Conservation (phyloP, 805 yeast genomes). For the Clavispora asparagi region DNA sequence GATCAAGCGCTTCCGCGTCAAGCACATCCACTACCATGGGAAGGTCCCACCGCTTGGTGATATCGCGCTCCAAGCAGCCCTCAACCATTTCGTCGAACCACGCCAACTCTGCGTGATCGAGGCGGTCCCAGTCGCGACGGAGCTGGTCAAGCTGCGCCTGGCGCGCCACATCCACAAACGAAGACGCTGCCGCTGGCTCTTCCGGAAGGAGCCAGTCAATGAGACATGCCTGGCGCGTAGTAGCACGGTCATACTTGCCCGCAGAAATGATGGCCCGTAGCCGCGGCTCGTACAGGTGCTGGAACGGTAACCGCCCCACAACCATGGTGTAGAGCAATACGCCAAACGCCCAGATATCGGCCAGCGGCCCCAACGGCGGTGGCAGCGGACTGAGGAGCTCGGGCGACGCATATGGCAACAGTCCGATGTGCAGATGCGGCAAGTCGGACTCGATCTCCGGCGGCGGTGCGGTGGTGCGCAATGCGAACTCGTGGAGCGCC, state of each 20-base stretch:
- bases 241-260: constrained; percentile 52
- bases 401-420: constrained; percentile 90
- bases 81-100: constrained; percentile 34
- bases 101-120: constrained; percentile 16
- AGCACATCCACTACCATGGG: constrained; percentile 24
- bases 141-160: constrained; percentile 6
- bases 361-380: constrained; percentile 55
- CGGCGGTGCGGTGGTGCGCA: constrained; percentile 7
- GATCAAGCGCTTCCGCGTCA: neutral
- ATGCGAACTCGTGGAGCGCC: constrained; percentile 12
- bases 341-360: constrained; percentile 92
- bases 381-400: constrained; percentile 67
- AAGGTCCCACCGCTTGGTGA: constrained; percentile 48
- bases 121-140: constrained; percentile 15
- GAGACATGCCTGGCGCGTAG: constrained; percentile 39
- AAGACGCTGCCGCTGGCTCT: constrained; percentile 8
- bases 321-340: constrained; percentile 69
- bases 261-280: constrained; percentile 66
- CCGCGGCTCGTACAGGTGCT: constrained; percentile 78
- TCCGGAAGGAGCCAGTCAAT: constrained; percentile 22
- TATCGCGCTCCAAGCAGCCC: constrained; percentile 52
- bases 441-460: constrained; percentile 32
- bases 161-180: constrained; percentile 11
- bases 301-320: constrained; percentile 74
- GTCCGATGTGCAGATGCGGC: constrained; percentile 75